phyloP scores from a whole-genome alignment of 805 yeast species.

The Candida vaughaniae region DNA sequence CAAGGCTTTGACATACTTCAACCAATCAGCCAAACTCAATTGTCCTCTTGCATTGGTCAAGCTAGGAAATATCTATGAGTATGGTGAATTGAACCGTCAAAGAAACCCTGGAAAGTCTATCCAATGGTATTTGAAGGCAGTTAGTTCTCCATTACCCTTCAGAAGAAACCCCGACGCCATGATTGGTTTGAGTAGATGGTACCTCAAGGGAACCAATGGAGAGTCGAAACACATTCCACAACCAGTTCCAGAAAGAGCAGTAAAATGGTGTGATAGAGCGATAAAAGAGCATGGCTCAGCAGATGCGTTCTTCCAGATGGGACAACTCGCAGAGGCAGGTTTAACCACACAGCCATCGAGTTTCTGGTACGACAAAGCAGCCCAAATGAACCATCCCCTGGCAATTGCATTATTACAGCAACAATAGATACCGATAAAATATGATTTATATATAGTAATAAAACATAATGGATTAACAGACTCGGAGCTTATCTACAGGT shows the following conservation, averaged over 20 bases:
- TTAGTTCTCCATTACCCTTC: constrained; percentile 37
- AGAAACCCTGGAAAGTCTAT: constrained; percentile 40
- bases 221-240: constrained; percentile 34
- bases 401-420: constrained; percentile 24
- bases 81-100: constrained; percentile 41
- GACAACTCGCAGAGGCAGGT: constrained; percentile 38
- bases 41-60: constrained; percentile 42
- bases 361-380: constrained; percentile 34
- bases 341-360: constrained; percentile 24
- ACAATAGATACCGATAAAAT: no score
- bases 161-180: constrained; percentile 45
- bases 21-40: constrained; percentile 40
- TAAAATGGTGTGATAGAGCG: constrained; percentile 45
- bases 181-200: constrained; percentile 45
- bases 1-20: constrained; percentile 40
- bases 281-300: constrained; percentile 36
- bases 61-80: constrained; percentile 42
- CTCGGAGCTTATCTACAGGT: no score
- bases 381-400: constrained; percentile 29
- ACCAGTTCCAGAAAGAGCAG: constrained; percentile 36
- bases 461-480: no score
- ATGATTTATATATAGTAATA: no score
- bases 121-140: constrained; percentile 45
- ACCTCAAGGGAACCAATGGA: constrained; percentile 33
- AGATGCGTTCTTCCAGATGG: constrained; percentile 42